Evolutionary conservation across 192 early-diverging fungal species (phyloP).

Genomic region (Linnemannia hyalina): DNA sequence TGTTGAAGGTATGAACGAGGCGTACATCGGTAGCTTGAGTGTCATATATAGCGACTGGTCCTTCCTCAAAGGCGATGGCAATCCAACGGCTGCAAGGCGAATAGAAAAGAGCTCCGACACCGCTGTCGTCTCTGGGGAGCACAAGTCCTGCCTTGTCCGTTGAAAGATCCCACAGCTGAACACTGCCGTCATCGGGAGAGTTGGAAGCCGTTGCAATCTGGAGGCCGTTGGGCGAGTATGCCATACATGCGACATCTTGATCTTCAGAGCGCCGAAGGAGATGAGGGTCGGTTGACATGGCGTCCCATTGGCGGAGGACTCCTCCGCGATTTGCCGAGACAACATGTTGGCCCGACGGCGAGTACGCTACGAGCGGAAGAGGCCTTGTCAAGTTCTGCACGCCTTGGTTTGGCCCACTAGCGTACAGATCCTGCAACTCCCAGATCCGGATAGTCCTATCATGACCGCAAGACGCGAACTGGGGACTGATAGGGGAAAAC

Average conservation of each 20-base stretch:
- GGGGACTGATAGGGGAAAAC: background rate
- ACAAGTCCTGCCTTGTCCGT: background rate
- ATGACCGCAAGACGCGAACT: background rate
- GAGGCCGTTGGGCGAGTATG: constrained; percentile 7
- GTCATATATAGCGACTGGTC: background rate
- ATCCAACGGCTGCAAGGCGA: background rate
- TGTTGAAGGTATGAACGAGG: background rate
- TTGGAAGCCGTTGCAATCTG: background rate
- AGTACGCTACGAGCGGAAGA: background rate
- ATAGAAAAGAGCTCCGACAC: background rate
- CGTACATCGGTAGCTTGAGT: background rate
- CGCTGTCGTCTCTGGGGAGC: background rate
- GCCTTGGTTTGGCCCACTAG: background rate
- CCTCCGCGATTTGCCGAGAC: background rate
- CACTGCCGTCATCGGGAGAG: background rate
- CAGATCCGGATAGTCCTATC: constrained; percentile 1
- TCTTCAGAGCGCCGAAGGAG: background rate
- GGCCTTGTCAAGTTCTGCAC: background rate
- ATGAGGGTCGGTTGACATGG: background rate
- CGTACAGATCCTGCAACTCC: background rate
- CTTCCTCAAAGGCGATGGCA: background rate
- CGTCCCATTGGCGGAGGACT: background rate
- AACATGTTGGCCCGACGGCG: constrained; percentile 3
- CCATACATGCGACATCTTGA: background rate
- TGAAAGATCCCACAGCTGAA: background rate